phyloP scores from a whole-genome alignment of 768 basidiomycete genomes.

The Pisolithus microcarpus region DNA sequence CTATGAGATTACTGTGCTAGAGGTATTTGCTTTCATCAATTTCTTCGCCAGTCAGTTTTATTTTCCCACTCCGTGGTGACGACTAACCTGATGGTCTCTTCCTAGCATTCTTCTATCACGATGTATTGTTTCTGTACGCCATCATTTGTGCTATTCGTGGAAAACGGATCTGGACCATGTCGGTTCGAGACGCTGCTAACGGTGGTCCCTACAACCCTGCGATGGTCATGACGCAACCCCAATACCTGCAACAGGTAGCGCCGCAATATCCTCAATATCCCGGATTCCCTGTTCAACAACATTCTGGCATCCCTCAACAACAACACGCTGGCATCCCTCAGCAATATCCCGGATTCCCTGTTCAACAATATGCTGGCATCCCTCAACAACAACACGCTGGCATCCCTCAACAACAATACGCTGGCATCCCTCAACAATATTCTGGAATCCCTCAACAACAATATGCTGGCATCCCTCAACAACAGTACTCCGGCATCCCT shows the following conservation, averaged over 20 bases:
- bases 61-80: neutral
- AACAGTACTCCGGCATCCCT: no score
- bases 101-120: conserved; percentile 21
- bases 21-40: conserved; percentile 15
- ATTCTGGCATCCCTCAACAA: neutral
- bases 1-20: conserved; percentile 13
- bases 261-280: conserved; percentile 4
- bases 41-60: conserved; percentile 19
- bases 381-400: no score
- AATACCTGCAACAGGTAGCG: conserved; percentile 3
- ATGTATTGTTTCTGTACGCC: conserved; percentile 15
- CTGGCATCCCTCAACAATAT: no score
- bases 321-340: neutral
- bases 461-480: no score
- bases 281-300: neutral
- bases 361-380: no score
- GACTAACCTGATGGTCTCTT: neutral
- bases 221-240: conserved; percentile 7
- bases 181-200: conserved; percentile 13
- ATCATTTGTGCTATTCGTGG: conserved; percentile 18
- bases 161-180: conserved; percentile 17
- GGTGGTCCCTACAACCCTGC: neutral
- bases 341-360: no score
- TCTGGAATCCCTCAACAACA: no score
- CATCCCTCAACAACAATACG: no score